Evolutionary conservation across 345 rosid genomes (phyloP), one percentile per base, ranked within the genome.

Genomic region (Aquilaria malaccensis): DNA sequence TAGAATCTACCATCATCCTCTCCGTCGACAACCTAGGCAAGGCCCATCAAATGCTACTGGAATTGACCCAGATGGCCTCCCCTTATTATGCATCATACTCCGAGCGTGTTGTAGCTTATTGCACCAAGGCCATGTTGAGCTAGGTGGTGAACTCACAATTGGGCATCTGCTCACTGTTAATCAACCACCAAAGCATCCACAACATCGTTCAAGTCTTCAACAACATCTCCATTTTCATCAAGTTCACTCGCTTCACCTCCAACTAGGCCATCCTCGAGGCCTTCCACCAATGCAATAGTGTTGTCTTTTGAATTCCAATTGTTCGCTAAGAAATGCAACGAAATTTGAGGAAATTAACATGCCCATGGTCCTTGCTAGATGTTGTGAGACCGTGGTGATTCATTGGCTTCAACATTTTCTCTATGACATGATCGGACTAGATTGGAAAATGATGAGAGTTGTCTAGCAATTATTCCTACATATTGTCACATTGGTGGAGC

Each of bases 221-320:
- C 64, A 86, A 69, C 29, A 70, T 81, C 76, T 79, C 85, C 11
- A 88, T 88, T 2, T 86, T 81, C 66, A 68, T 86, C 58, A 86
- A 86, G 55, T 86, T 86, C 12, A 82, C 86, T 0, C 86, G 83
- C 73, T 86, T 86, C 78, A 81, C 88, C 32, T 77, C 92, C 2
- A 85, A 85, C 76, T 88, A 85, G 68, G 88, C 85, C 53, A 83
- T 81, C 63, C 81, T 86, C 2, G 88, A 83, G 61, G 92, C 88
- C n/a, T 79, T 86, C 45, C 83, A 81, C 9, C 74, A 72, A 10
- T 76, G 67, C 4, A 77, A 79, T 4, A 70, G 69, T 55, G 88
- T 86, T 83, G 69, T 53, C 85, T 11, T 83, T 86, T 55, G 83
- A 86, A 59, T 86, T 86, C 81, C 80, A 83, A 58, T 88, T 88